Evolutionary conservation across 2,329 filamentous ascomycete genomes (phyloP).

Genomic region (Phoma sp.): DNA sequence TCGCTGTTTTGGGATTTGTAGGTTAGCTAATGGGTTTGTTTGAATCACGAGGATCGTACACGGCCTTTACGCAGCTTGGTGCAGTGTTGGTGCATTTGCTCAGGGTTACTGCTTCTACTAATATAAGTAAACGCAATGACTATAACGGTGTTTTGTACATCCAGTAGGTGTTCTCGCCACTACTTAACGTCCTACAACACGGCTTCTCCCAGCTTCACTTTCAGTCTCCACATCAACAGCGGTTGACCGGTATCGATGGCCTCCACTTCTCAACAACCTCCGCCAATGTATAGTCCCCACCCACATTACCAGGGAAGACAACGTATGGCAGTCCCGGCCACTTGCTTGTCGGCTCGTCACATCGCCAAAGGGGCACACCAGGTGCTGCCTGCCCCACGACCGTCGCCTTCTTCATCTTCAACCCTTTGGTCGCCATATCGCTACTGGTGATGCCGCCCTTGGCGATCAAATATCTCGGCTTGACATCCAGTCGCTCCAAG

Average conservation of each 20-base stretch:
- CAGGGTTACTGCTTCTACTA: no score
- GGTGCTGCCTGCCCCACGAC: slow-evolving; percentile 64
- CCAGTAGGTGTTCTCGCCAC: neutral
- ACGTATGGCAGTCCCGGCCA: slow-evolving; percentile 61
- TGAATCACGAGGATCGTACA: no score
- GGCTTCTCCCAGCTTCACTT: neutral
- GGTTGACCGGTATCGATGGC: slow-evolving; percentile 18
- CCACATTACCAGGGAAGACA: slow-evolving; percentile 66
- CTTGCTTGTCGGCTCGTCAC: slow-evolving; percentile 59
- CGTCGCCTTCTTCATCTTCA: slow-evolving; percentile 60
- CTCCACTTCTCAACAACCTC: slow-evolving; percentile 22
- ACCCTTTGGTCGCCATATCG: slow-evolving; percentile 63
- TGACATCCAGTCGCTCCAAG: slow-evolving; percentile 53
- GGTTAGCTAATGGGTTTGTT: no score
- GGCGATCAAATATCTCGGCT: slow-evolving; percentile 63
- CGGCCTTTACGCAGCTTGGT: no score
- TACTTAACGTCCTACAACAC: neutral
- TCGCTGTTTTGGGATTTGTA: no score
- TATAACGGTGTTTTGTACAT: no score
- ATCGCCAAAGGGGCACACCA: slow-evolving; percentile 65
- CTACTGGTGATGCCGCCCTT: slow-evolving; percentile 67
- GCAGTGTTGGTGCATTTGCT: no score
- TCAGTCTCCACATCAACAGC: slow-evolving; percentile 7
- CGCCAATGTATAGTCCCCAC: slow-evolving; percentile 36
- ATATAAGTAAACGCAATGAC: no score